Conservation (phyloP, 306 rosid genomes). For the Lathyrus oleraceus region DNA sequence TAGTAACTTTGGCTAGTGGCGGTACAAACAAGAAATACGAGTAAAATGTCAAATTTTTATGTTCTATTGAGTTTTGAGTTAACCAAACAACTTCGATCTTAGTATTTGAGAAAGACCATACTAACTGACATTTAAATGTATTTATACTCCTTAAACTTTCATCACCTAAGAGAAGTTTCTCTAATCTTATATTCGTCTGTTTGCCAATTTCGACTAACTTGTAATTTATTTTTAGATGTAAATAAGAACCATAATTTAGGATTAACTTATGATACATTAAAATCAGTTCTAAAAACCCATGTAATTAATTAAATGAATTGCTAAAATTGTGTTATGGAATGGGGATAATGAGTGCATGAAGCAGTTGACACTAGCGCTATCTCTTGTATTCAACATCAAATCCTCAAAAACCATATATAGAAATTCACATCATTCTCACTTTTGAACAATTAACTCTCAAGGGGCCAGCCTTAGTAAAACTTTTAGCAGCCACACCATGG, state of each 20-base stretch:
- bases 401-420: slow-evolving; percentile 48
- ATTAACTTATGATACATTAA: neutral
- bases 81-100: no score
- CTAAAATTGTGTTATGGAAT: neutral
- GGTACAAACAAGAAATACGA: no score
- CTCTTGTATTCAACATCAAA: slow-evolving; percentile 81
- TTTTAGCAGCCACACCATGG: slow-evolving; percentile 55
- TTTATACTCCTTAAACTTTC: no score
- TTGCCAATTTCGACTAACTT: no score
- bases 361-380: slow-evolving; percentile 53
- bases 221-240: no score
- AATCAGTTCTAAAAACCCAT: neutral
- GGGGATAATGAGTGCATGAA: slow-evolving; percentile 56
- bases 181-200: no score
- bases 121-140: no score
- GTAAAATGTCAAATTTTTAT: no score
- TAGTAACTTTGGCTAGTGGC: no score
- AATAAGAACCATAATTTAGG: neutral
- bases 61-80: no score
- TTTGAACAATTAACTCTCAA: slow-evolving; percentile 54
- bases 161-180: no score
- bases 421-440: slow-evolving; percentile 70
- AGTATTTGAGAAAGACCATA: no score
- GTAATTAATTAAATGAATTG: neutral
- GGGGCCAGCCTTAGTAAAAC: slow-evolving; percentile 37